phyloP scores from a whole-genome alignment of 495 filamentous ascomycete genomes.

The Aspergillus baeticus region DNA sequence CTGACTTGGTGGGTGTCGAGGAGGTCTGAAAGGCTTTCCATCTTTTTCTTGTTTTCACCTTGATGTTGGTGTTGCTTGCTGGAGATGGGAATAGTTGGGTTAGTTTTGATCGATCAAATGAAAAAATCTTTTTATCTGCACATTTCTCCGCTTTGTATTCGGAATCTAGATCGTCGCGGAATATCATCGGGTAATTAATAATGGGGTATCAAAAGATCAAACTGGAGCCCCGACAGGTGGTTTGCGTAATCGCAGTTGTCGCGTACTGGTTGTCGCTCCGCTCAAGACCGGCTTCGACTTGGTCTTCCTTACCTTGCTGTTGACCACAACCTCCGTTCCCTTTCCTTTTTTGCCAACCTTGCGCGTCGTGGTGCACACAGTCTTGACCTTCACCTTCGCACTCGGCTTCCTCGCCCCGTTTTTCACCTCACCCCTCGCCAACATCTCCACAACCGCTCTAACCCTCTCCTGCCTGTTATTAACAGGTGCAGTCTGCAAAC shows the following conservation, averaged over 20 bases:
- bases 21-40: conserved; percentile 67
- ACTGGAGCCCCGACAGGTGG: neutral
- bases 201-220: neutral
- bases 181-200: too few relatives aligned
- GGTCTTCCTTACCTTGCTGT: neutral
- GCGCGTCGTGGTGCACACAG: neutral
- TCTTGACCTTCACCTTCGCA: neutral
- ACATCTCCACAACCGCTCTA: conserved; percentile 19
- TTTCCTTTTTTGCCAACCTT: neutral
- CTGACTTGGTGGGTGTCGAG: conserved; percentile 64
- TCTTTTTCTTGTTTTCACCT: conserved; percentile 24
- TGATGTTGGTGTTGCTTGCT: conserved; percentile 27
- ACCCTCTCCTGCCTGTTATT: conserved; percentile 21
- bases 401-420: neutral
- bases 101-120: neutral
- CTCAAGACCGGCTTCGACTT: neutral
- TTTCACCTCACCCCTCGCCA: conserved; percentile 17
- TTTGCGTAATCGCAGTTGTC: conserved; percentile 4
- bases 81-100: neutral
- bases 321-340: neutral
- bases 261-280: neutral
- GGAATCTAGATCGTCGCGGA: too few relatives aligned
- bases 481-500: conserved; percentile 37
- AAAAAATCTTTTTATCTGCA: neutral
- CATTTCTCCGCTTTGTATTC: too few relatives aligned